Conservation (phyloP, 192 early-diverging fungal species). For the Linnemannia schmuckeri region DNA sequence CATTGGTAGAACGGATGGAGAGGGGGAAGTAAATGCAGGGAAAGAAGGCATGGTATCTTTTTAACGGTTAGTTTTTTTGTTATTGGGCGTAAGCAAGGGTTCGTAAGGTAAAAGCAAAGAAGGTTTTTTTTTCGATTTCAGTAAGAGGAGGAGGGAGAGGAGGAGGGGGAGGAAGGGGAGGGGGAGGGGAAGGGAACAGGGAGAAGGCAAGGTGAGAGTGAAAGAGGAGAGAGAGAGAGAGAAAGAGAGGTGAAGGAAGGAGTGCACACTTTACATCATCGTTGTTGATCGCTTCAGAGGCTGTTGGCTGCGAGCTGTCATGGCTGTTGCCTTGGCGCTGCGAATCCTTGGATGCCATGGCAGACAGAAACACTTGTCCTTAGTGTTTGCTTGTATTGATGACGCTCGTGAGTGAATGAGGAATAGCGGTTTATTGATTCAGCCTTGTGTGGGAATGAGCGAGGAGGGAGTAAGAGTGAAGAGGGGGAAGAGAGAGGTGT, state of each 20-base stretch:
- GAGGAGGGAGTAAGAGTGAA: background rate
- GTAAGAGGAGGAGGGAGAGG: background rate
- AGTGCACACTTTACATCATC: background rate
- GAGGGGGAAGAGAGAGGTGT: background rate
- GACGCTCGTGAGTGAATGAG: background rate
- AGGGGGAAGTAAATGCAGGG: background rate
- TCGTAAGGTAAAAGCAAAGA: background rate
- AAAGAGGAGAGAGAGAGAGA: background rate
- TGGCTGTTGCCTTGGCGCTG: conserved; percentile 7
- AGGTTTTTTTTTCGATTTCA: background rate
- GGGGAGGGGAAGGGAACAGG: background rate
- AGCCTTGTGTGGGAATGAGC: background rate
- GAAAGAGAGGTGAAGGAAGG: background rate
- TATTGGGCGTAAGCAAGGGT: background rate
- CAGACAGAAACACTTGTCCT: background rate
- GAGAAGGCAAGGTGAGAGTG: background rate
- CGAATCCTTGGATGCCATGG: background rate
- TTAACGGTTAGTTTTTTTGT: background rate
- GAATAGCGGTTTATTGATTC: background rate
- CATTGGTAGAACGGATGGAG: background rate
- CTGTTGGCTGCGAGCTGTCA: background rate
- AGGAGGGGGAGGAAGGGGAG: background rate
- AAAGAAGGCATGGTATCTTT: background rate
- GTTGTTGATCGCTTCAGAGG: background rate
- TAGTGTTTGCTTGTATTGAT: background rate